A percentile compares a stretch with the other conserved stretches of the same genome.
phyloP scores from a whole-genome alignment of 2,329 filamentous ascomycete genomes.

The Nectriaceae sp. region DNA sequence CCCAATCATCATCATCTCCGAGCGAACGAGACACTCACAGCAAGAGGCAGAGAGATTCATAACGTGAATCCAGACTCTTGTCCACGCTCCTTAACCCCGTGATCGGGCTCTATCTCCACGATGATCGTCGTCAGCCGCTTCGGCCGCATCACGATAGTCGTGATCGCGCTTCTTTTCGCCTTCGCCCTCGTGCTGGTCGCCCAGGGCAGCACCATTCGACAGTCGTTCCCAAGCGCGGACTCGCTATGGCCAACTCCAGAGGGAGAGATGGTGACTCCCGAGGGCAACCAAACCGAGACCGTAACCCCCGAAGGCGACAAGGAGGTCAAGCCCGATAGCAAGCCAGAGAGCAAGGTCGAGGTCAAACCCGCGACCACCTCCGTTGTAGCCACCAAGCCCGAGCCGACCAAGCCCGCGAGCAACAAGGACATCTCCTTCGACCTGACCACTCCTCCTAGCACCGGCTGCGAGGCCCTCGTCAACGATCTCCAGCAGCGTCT shows the following conservation, averaged over 20 bases:
- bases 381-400: neutral
- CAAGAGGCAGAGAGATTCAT: neutral
- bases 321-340: neutral
- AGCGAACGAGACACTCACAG: neutral
- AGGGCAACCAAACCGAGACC: neutral
- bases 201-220: conserved; percentile 18
- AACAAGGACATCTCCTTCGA: conserved; percentile 26
- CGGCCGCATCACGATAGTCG: conserved; percentile 26
- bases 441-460: conserved; percentile 16
- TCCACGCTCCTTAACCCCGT: neutral
- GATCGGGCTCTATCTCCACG: conserved; percentile 16
- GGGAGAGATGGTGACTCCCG: conserved; percentile 9
- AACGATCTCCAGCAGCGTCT: conserved; percentile 29
- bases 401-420: neutral
- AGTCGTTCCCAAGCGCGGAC: conserved; percentile 18
- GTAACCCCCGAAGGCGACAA: neutral
- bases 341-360: neutral
- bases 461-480: conserved; percentile 26
- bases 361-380: neutral
- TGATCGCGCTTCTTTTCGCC: conserved; percentile 22
- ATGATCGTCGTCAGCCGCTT: conserved; percentile 22
- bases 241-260: conserved; percentile 21
- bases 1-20: neutral
- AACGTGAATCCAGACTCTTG: neutral
- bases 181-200: conserved; percentile 22